Evolutionary conservation across 2,329 filamentous ascomycete species (phyloP).

Genomic region (Penicillium sp.): DNA sequence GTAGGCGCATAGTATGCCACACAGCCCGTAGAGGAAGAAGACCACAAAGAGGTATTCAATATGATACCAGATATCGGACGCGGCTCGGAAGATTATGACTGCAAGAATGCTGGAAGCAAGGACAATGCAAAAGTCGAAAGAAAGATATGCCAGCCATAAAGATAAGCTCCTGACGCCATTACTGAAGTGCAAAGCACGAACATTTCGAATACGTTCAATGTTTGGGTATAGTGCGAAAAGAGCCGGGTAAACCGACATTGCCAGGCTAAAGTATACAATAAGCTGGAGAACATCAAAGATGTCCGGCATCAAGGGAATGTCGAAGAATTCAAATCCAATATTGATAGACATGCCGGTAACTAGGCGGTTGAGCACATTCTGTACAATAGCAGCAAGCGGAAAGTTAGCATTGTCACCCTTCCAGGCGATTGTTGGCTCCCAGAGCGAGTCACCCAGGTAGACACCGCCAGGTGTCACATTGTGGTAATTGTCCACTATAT

Average conservation of each 20-base stretch:
- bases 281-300: slow-evolving; percentile 78
- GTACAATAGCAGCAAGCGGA: slow-evolving; percentile 55
- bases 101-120: slow-evolving; percentile 68
- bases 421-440: slow-evolving; percentile 72
- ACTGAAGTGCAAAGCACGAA: slow-evolving; percentile 85
- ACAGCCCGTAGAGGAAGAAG: slow-evolving; percentile 79
- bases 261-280: slow-evolving; percentile 80
- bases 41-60: slow-evolving; percentile 82
- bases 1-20: slow-evolving; percentile 77
- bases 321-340: slow-evolving; percentile 76
- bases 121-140: slow-evolving; percentile 80
- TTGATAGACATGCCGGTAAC: slow-evolving; percentile 71
- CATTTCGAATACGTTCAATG: slow-evolving; percentile 76
- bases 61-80: slow-evolving; percentile 72
- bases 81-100: slow-evolving; percentile 70
- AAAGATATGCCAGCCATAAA: slow-evolving; percentile 81
- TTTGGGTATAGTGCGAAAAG: slow-evolving; percentile 91
- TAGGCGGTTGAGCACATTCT: slow-evolving; percentile 70
- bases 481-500: slow-evolving; percentile 65
- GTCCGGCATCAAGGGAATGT: slow-evolving; percentile 70
- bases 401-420: slow-evolving; percentile 65
- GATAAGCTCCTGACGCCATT: slow-evolving; percentile 84
- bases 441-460: slow-evolving; percentile 69
- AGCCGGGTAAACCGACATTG: slow-evolving; percentile 77
- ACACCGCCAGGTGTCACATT: slow-evolving; percentile 79